These are phyloP conservation scores for Juncus inflexus DNA, from an alignment of 176 grass and related monocot species.

Conservation along the genomic window DNA sequence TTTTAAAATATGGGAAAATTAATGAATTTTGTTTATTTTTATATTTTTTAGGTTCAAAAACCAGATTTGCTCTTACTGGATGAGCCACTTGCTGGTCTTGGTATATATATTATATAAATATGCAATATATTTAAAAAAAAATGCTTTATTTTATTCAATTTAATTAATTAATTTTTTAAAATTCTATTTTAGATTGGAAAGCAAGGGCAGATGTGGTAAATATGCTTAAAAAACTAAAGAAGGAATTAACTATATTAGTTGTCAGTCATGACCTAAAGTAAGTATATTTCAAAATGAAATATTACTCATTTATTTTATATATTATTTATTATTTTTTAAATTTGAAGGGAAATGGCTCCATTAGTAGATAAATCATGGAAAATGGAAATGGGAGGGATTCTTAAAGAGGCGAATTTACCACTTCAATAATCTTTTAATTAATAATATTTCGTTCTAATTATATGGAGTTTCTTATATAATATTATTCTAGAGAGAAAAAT, in stretches of 20 bases:
- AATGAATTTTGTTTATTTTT: no score
- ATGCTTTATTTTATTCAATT: not conserved
- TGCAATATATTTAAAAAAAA: not conserved
- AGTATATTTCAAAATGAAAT: constrained; percentile 13
- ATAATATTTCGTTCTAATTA: no score
- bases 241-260: constrained; percentile 61
- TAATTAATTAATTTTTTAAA: constrained; percentile 7
- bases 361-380: constrained; percentile 77
- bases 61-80: constrained; percentile 85
- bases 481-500: no score
- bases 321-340: constrained; percentile 7
- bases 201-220: constrained; percentile 85
- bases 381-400: constrained; percentile 70
- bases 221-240: constrained; percentile 66
- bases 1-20: not conserved
- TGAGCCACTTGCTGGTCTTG: constrained; percentile 79
- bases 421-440: not conserved
- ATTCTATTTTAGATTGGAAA: constrained; percentile 66
- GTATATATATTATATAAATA: constrained; percentile 35
- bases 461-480: not conserved
- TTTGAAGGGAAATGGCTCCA: constrained; percentile 61
- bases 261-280: constrained; percentile 92
- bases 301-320: not conserved
- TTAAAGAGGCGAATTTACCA: constrained; percentile 53
- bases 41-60: constrained; percentile 63